phyloP scores from a whole-genome alignment of 2,329 filamentous ascomycete genomes.

The Camptophora hylomeconis region DNA sequence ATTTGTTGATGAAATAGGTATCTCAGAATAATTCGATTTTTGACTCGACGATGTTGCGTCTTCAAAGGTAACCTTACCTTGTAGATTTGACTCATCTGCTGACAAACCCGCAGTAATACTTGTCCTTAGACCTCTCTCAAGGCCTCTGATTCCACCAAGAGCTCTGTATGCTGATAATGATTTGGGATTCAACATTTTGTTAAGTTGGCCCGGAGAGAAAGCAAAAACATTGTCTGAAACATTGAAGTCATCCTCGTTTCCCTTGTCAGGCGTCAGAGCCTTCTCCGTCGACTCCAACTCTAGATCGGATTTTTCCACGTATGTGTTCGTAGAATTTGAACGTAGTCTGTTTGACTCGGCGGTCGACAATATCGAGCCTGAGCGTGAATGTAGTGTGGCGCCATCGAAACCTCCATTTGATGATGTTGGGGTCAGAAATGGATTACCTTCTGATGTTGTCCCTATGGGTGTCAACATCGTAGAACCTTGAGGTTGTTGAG shows the following conservation, averaged over 20 bases:
- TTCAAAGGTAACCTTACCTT: constrained; percentile 57
- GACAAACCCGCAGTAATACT: constrained; percentile 63
- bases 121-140: constrained; percentile 66
- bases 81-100: constrained; percentile 55
- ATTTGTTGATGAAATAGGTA: constrained; percentile 2
- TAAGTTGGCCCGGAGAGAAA: constrained; percentile 69
- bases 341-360: constrained; percentile 20
- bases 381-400: constrained; percentile 30
- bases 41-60: constrained; percentile 40
- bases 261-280: constrained; percentile 62
- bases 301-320: constrained; percentile 4
- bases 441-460: constrained; percentile 12
- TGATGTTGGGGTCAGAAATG: constrained; percentile 19
- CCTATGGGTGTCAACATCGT: constrained; percentile 16
- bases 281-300: constrained; percentile 28
- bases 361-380: constrained; percentile 24
- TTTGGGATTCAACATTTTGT: constrained; percentile 83
- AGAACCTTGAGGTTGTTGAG: constrained; percentile 7
- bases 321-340: constrained; percentile 18
- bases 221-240: constrained; percentile 74
- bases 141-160: constrained; percentile 61
- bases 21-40: constrained; percentile 9
- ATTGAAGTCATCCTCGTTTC: constrained; percentile 62
- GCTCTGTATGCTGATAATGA: constrained; percentile 69
- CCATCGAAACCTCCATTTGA: constrained; percentile 24